phyloP scores from a whole-genome alignment of 2,329 filamentous ascomycete species.

The Ceratocystis destructans region DNA sequence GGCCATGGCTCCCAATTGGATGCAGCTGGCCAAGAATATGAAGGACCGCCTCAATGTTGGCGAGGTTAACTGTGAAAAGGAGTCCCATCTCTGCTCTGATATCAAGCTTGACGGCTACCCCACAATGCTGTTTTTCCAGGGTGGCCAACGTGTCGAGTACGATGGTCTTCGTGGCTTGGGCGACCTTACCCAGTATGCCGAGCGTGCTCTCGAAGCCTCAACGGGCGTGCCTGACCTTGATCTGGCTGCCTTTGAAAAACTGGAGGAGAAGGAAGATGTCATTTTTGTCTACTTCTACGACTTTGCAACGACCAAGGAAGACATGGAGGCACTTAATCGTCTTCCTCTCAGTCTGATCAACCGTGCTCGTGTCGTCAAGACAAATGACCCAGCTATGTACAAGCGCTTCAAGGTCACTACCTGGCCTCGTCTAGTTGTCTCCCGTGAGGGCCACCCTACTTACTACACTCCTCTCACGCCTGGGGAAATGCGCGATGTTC shows the following conservation, averaged over 20 bases:
- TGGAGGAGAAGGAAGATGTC: slow-evolving; percentile 89
- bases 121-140: slow-evolving; percentile 84
- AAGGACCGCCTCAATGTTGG: slow-evolving; percentile 79
- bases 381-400: slow-evolving; percentile 59
- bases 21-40: slow-evolving; percentile 82
- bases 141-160: slow-evolving; percentile 85
- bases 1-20: slow-evolving; percentile 80
- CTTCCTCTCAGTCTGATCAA: slow-evolving; percentile 80
- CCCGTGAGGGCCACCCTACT: slow-evolving; percentile 73
- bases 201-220: slow-evolving; percentile 68
- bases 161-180: slow-evolving; percentile 81
- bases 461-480: slow-evolving; percentile 84
- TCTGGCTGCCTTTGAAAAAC: slow-evolving; percentile 56
- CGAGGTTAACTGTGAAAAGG: slow-evolving; percentile 86
- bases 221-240: slow-evolving; percentile 70
- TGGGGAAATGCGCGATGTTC: slow-evolving; percentile 79
- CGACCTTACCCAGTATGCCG: slow-evolving; percentile 74
- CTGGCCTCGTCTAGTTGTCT: slow-evolving; percentile 86
- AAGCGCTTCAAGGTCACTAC: slow-evolving; percentile 89
- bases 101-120: slow-evolving; percentile 68
- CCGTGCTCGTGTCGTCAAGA: slow-evolving; percentile 85
- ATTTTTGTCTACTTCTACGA: slow-evolving; percentile 98
- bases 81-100: slow-evolving; percentile 84
- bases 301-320: slow-evolving; percentile 81
- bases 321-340: slow-evolving; percentile 77